A percentile compares a stretch with the other conserved stretches of the same genome.
These are phyloP conservation scores for Teunomyces stri DNA, from an alignment of 805 yeast genomes.

Conservation along the genomic window DNA sequence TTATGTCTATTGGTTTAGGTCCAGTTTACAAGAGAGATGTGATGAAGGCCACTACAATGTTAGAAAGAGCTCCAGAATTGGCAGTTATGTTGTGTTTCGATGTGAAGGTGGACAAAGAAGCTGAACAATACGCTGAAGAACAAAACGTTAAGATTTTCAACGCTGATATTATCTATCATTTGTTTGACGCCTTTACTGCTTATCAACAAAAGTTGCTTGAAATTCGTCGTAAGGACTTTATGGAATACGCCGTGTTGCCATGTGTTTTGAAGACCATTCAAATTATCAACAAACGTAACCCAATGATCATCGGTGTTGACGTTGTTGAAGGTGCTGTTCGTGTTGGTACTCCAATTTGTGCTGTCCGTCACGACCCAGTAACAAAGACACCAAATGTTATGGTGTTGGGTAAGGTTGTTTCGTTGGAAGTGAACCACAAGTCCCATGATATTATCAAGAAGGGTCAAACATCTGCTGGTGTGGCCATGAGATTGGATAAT, in stretches of 20 bases:
- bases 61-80: conserved; percentile 90
- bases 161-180: conserved; percentile 94
- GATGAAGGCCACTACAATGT: conserved; percentile 95
- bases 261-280: conserved; percentile 92
- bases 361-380: conserved; percentile 83
- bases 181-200: conserved; percentile 91
- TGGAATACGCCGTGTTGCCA: conserved; percentile 90
- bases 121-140: conserved; percentile 95
- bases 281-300: conserved; percentile 96
- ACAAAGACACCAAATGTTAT: conserved; percentile 71
- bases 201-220: conserved; percentile 88
- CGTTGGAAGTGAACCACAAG: conserved; percentile 96
- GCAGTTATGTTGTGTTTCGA: conserved; percentile 99
- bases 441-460: conserved; percentile 75
- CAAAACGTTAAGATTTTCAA: conserved; percentile 88
- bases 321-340: conserved; percentile 87
- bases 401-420: conserved; percentile 82
- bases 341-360: conserved; percentile 93
- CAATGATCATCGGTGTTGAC: conserved; percentile 99
- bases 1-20: conserved; percentile 96
- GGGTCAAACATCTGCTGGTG: conserved; percentile 97
- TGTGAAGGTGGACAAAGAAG: conserved; percentile 95
- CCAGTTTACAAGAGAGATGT: conserved; percentile 98
- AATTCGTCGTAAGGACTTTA: conserved; percentile 82
- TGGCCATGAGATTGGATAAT: conserved; percentile 94